phyloP scores from a whole-genome alignment of 768 basidiomycete genomes.

The Flagelloscypha sp. region DNA sequence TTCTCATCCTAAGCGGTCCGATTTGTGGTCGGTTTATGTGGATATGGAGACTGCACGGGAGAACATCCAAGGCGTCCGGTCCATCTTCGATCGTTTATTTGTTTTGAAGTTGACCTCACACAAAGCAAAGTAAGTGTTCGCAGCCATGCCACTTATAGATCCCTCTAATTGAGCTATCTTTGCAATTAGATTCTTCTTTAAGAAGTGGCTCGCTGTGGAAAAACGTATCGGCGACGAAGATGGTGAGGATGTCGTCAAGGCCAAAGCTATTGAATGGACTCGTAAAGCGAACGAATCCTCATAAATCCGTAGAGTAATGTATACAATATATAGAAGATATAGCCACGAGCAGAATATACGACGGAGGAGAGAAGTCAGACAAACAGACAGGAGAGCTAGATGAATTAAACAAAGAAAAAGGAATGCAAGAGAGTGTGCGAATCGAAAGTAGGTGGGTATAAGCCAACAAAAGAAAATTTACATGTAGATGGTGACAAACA shows the following conservation, averaged over 20 bases:
- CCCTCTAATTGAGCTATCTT: constrained; percentile 10
- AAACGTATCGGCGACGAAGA: constrained; percentile 80
- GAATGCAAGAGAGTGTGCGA: constrained; percentile 10
- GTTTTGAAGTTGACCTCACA: constrained; percentile 84
- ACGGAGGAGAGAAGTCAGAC: constrained; percentile 9
- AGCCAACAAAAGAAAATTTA: constrained; percentile 17
- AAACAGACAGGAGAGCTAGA: no score
- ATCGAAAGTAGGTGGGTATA: no score
- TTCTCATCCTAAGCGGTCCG: constrained; percentile 90
- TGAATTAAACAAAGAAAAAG: constrained; percentile 15
- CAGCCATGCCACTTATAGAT: not conserved
- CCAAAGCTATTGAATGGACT: constrained; percentile 89
- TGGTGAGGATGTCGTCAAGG: constrained; percentile 73
- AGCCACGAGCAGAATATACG: constrained; percentile 8
- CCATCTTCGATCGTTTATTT: constrained; percentile 79
- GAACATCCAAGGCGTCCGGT: constrained; percentile 77
- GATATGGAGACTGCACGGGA: constrained; percentile 86
- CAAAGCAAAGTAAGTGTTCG: constrained; percentile 80
- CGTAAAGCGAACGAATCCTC: constrained; percentile 45
- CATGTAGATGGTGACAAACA: constrained; percentile 18
- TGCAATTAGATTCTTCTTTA: constrained; percentile 75
- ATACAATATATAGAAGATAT: constrained; percentile 24
- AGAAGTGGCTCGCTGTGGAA: constrained; percentile 93
- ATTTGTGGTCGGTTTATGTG: constrained; percentile 93
- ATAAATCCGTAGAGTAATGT: constrained; percentile 16